phyloP scores from a whole-genome alignment of 768 basidiomycete species.

The Ramaria sp. region DNA sequence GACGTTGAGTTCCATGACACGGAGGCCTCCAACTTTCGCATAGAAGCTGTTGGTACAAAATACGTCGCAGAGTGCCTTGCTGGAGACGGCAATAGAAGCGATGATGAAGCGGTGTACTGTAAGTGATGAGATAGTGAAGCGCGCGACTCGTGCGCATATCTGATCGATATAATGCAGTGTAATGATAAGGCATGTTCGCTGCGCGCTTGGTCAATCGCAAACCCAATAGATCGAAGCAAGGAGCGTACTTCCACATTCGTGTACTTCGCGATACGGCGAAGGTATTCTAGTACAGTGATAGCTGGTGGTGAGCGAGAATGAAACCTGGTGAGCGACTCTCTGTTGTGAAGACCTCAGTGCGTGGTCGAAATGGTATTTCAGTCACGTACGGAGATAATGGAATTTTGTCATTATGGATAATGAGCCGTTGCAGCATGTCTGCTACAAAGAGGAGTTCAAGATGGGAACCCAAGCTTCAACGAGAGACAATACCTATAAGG shows the following conservation, averaged over 20 bases:
- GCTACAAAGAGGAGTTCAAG: constrained; percentile 34
- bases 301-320: constrained; percentile 87
- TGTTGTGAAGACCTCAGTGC: constrained; percentile 18
- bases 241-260: constrained; percentile 85
- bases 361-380: constrained; percentile 10
- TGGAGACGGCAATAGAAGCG: constrained; percentile 82
- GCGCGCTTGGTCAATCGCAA: constrained; percentile 8
- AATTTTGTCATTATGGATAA: constrained; percentile 93
- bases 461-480: constrained; percentile 9
- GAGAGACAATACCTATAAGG: constrained; percentile 62
- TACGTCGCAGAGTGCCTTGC: constrained; percentile 90
- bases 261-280: constrained; percentile 86
- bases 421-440: constrained; percentile 93
- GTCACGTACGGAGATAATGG: constrained; percentile 62
- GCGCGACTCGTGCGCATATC: constrained; percentile 77
- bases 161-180: constrained; percentile 87
- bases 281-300: constrained; percentile 86
- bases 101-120: constrained; percentile 98
- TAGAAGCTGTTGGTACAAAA: constrained; percentile 95
- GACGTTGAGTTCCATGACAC: constrained; percentile 82
- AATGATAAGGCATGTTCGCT: constrained; percentile 75
- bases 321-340: constrained; percentile 88
- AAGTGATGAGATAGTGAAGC: constrained; percentile 89
- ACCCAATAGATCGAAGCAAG: background rate
- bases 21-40: constrained; percentile 93